Evolutionary conservation across 257 asterid species (phyloP).

Genomic region (Solanum neorickii): DNA sequence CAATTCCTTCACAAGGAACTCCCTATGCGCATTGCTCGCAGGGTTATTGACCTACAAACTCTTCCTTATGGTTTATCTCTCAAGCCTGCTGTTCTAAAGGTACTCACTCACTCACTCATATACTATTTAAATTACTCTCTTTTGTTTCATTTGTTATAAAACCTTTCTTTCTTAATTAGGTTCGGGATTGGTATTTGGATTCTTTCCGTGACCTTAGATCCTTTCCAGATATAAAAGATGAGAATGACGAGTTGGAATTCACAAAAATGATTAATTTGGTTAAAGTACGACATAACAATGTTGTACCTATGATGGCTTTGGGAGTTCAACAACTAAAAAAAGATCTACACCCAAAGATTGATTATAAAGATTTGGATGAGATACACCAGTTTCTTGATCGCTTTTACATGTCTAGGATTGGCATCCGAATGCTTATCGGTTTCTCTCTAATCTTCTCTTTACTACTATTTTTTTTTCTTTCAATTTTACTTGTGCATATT

Average conservation of each 20-base stretch:
- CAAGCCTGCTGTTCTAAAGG: slow-evolving; percentile 79
- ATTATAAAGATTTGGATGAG: slow-evolving; percentile 52
- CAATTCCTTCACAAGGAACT: slow-evolving; percentile 87
- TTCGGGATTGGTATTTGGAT: slow-evolving; percentile 89
- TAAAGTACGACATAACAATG: slow-evolving; percentile 93
- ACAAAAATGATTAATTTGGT: slow-evolving; percentile 81
- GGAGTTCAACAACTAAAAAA: slow-evolving; percentile 93
- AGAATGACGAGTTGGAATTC: slow-evolving; percentile 56
- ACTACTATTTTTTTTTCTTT: not conserved
- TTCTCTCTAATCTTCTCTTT: not conserved
- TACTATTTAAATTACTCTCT: not conserved
- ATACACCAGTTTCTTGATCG: slow-evolving; percentile 87
- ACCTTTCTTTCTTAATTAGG: slow-evolving; percentile 2
- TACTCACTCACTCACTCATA: not conserved
- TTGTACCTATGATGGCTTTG: slow-evolving; percentile 95
- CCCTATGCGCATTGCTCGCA: slow-evolving; percentile 76
- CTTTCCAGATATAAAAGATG: slow-evolving; percentile 55
- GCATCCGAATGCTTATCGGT: slow-evolving; percentile 98
- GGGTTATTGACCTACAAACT: slow-evolving; percentile 72
- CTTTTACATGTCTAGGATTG: slow-evolving; percentile 88
- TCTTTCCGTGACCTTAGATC: slow-evolving; percentile 88
- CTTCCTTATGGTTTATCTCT: slow-evolving; percentile 74
- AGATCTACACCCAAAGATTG: slow-evolving; percentile 41
- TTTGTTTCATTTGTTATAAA: not conserved
- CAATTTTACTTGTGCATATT: not conserved